These are phyloP conservation scores for Kwoniella mangroviensis DNA, from an alignment of 768 basidiomycete species.

Conservation along the genomic window DNA sequence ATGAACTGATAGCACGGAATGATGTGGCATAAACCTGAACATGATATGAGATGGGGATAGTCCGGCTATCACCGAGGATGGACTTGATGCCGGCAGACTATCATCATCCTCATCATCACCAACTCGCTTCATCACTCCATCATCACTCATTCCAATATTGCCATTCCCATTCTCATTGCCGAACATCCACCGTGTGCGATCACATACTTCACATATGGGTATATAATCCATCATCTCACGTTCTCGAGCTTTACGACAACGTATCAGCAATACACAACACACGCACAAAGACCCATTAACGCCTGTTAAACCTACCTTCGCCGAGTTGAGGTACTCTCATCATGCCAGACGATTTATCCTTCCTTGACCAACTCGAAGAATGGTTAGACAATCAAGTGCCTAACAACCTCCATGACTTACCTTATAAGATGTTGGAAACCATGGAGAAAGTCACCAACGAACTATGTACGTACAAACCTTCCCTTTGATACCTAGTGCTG, in stretches of 20 bases:
- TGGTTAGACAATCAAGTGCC: slow-evolving; percentile 54
- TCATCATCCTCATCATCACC: slow-evolving; percentile 4
- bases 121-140: neutral
- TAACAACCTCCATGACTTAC: slow-evolving; percentile 52
- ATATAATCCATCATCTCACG: neutral
- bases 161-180: neutral
- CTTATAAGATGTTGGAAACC: slow-evolving; percentile 48
- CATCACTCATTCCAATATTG: neutral
- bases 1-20: neutral
- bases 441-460: slow-evolving; percentile 53
- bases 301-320: neutral
- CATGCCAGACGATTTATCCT: slow-evolving; percentile 42
- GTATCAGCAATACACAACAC: neutral
- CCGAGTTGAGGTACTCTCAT: neutral
- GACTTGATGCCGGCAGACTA: neutral
- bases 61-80: slow-evolving; percentile 1
- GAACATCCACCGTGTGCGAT: neutral
- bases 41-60: neutral
- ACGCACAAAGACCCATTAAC: neutral
- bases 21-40: slow-evolving; percentile 3
- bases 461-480: slow-evolving; percentile 41
- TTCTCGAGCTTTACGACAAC: neutral
- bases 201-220: neutral
- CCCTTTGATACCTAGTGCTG: neutral
- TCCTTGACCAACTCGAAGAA: slow-evolving; percentile 52